phyloP scores from a whole-genome alignment of 2,329 filamentous ascomycete species.

The Cladophialophora yegresii region DNA sequence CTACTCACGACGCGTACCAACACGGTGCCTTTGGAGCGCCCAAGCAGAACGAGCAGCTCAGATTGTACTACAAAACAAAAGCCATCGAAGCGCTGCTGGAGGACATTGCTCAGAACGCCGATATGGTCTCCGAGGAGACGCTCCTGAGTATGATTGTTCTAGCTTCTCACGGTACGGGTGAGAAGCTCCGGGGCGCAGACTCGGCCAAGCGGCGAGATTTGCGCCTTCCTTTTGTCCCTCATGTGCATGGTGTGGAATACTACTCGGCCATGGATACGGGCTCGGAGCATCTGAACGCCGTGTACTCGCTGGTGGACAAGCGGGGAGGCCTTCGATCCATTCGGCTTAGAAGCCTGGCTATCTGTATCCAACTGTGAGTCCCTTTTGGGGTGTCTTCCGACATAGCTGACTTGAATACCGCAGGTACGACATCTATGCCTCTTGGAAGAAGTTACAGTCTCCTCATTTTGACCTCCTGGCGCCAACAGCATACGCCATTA shows the following conservation, averaged over 20 bases:
- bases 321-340: slow-evolving; percentile 4
- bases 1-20: slow-evolving; percentile 6
- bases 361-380: slow-evolving; percentile 2
- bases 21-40: slow-evolving; percentile 1
- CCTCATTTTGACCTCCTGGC: slow-evolving; percentile 4
- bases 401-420: neutral
- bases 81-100: slow-evolving; percentile 2
- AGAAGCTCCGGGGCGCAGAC: slow-evolving; percentile 1
- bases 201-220: slow-evolving; percentile 4
- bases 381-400: neutral
- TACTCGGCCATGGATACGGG: slow-evolving; percentile 7
- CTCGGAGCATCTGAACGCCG: neutral
- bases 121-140: slow-evolving; percentile 2
- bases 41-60: slow-evolving; percentile 5
- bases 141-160: slow-evolving; percentile 7
- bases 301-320: slow-evolving; percentile 6
- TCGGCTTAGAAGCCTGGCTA: neutral
- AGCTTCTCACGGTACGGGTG: neutral
- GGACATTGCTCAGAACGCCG: slow-evolving; percentile 1
- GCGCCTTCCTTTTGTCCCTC: slow-evolving; percentile 3
- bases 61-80: slow-evolving; percentile 1
- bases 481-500: slow-evolving; percentile 1
- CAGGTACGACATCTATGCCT: slow-evolving; percentile 5
- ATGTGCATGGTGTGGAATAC: slow-evolving; percentile 6
- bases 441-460: neutral